A percentile compares a stretch with the other conserved stretches of the same genome.
phyloP scores from a whole-genome alignment of 306 rosid species.

The Amphicarpaea edgeworthii region DNA sequence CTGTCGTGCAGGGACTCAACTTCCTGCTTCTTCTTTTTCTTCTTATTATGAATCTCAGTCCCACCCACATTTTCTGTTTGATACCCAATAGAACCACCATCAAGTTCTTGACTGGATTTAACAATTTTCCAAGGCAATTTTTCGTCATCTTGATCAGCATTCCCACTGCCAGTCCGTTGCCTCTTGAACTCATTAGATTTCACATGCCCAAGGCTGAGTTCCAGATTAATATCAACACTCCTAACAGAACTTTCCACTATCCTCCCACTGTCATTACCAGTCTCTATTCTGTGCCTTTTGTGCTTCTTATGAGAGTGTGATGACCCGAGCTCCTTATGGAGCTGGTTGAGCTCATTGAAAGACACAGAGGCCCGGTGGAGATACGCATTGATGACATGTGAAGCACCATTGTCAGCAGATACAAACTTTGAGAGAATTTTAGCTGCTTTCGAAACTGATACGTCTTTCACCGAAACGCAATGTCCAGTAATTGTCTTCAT shows the following conservation, averaged over 20 bases:
- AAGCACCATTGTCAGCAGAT: conserved; percentile 55
- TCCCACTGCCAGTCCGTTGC: too few species aligned
- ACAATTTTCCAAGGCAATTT: neutral
- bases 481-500: conserved; percentile 47
- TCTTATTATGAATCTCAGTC: conserved; percentile 45
- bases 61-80: conserved; percentile 16
- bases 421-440: conserved; percentile 51
- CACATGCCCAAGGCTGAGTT: too few species aligned
- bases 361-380: conserved; percentile 44
- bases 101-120: neutral
- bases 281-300: neutral
- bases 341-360: conserved; percentile 49
- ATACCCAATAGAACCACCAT: conserved; percentile 38
- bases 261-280: neutral
- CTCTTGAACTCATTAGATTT: too few species aligned
- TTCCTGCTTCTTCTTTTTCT: conserved; percentile 45
- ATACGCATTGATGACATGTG: conserved; percentile 33
- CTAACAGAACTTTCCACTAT: conserved; percentile 1
- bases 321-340: conserved; percentile 48
- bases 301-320: conserved; percentile 40
- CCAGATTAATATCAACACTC: neutral
- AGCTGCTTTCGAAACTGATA: conserved; percentile 50
- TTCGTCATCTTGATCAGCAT: neutral
- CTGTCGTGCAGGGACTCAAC: neutral
- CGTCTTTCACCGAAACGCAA: conserved; percentile 34